Base-by-base conservation (phyloP, 1,284 basidiomycete genomes). In the Schizopora paradoxa region DNA sequence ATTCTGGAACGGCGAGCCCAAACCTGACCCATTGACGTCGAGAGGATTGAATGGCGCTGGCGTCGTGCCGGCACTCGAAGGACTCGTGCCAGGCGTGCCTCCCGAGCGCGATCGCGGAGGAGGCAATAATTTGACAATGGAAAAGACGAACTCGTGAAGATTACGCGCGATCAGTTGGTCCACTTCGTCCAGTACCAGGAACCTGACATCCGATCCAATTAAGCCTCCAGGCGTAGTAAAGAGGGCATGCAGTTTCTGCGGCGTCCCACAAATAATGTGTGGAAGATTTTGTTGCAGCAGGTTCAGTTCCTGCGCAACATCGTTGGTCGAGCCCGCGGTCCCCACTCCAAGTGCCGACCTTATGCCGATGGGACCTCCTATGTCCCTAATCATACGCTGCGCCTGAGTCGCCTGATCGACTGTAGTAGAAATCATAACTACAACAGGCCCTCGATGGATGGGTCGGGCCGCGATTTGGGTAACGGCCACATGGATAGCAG, bases 321-420 rank as follows among this genome's bases (percentile, higher is more conserved):
- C 86, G 54, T 61, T 74, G 45, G 64, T 70, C n/a, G 73, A 72
- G 11, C 80, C 79, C 1, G 80, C 73, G 5, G 79, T 69, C 27
- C 93, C 92, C 8, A 91, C 88, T 18, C 88, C 90, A 8, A 96
- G 69, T 5, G 87, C 89, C 29, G 91, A 91, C 41, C 87, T 79
- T 35, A 97, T 82, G 16, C 93, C 91, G 53, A 96, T 88, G 4
- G 90, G 82, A 0, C 90, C 85, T 18, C 94, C 95, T 16, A 99
- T 74, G 62, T 96, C 94, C 38, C 93, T 79, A 54, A 96, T 91
- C 81, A 97, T 95, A 49, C 95, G 88, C 59, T 98, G 93, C 27
- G 94, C 94, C 66, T 98, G 95, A 1, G 92, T 96, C 4, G 95
- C 95, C 64, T 98, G 95, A 66, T 99, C 95, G 14, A 98, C 92